Evolutionary conservation across 106 monocot genomes (phyloP).

Genomic region (Dendrobium huoshanense): DNA sequence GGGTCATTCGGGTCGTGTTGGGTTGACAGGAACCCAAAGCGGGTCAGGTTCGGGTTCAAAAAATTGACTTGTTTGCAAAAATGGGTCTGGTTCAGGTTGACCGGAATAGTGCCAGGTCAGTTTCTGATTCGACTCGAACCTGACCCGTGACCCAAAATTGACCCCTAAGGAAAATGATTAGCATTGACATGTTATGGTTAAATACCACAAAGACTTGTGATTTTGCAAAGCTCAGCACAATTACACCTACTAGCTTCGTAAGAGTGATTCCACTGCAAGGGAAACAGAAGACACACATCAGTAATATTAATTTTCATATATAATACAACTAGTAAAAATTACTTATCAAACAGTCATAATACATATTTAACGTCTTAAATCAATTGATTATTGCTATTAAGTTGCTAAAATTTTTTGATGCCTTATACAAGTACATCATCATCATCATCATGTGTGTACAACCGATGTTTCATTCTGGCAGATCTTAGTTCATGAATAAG

Average conservation of each 20-base stretch:
- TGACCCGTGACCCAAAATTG: too few species aligned
- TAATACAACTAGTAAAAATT: background rate
- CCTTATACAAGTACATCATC: background rate
- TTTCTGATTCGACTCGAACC: too few species aligned
- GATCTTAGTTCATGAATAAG: background rate
- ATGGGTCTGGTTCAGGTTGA: too few species aligned
- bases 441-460: background rate
- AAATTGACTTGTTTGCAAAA: too few species aligned
- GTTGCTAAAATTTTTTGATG: background rate
- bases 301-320: background rate
- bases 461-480: background rate
- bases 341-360: background rate
- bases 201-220: constrained; percentile 95
- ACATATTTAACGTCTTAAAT: background rate
- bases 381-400: background rate
- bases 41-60: too few species aligned
- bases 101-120: too few species aligned
- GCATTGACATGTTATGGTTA: background rate
- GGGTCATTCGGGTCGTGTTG: too few species aligned
- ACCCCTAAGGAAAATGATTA: background rate
- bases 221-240: constrained; percentile 74
- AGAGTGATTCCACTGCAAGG: constrained; percentile 84
- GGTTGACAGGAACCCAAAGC: too few species aligned
- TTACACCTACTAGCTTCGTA: constrained; percentile 94
- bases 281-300: background rate